A percentile compares a stretch with the other conserved stretches of the same genome.
Conservation (phyloP, 2,329 filamentous ascomycete species). For the Apiospora aurea region DNA sequence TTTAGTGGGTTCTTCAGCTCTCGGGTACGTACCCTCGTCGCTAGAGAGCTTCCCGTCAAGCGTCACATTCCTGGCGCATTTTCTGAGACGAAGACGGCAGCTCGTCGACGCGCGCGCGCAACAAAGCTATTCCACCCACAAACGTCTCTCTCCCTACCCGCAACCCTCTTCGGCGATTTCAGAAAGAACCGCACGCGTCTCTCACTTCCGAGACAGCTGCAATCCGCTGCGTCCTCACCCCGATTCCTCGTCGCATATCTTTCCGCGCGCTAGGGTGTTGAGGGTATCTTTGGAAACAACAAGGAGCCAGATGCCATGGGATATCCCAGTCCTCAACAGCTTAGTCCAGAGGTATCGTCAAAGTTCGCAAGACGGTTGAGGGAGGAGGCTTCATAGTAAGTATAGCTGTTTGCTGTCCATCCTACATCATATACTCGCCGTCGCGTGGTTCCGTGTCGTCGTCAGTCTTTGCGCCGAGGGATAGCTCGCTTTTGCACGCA, state of each 20-base stretch:
- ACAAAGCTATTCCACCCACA: background rate
- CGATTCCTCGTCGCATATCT: conserved; percentile 15
- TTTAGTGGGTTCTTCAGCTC: background rate
- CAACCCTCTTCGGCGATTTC: background rate
- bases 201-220: background rate
- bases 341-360: conserved; percentile 17
- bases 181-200: background rate
- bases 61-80: conserved; percentile 21
- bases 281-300: conserved; percentile 13
- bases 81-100: conserved; percentile 22
- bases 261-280: conserved; percentile 7
- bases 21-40: background rate
- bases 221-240: background rate
- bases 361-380: conserved; percentile 12
- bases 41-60: background rate
- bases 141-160: background rate
- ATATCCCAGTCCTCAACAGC: conserved; percentile 18
- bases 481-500: background rate
- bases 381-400: conserved; percentile 4
- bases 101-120: conserved; percentile 13
- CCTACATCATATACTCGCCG: background rate
- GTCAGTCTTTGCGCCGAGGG: background rate
- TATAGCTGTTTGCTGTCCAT: background rate
- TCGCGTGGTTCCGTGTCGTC: background rate
- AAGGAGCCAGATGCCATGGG: conserved; percentile 20